Evolutionary conservation across 257 asterid genomes (phyloP), one percentile per base, ranked within the genome.

Genomic region (Primulina huaijiensis): DNA sequence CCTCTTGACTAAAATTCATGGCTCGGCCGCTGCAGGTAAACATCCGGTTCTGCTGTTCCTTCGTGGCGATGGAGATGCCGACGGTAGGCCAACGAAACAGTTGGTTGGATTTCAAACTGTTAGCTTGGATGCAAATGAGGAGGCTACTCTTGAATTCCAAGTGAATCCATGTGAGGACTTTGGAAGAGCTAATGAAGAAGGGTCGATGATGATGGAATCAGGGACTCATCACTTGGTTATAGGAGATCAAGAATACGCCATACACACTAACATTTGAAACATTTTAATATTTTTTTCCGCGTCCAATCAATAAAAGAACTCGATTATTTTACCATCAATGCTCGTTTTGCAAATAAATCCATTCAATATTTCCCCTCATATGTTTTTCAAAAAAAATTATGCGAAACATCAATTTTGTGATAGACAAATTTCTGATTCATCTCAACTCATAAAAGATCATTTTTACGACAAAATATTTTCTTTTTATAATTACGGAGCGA

Each of bases 11-110:
- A 46, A 46, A 46, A 7, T 12, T 12, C 14, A 1, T 46, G 55
- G 19, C 19, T 46, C 6, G 1, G 19, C 19, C 19, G 0, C n/a
- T 46, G 79, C 74, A 0, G 92, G 96, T 8, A 87, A 71, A 74
- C 95, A 88, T 65, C 88, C 93, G 0, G 85, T 86, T 35, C 72
- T 90, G 65, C 72, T 90, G 52, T 90, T 86, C 58, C 3, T 77
- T 8, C 81, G 74, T 79, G 72, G 64, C 19, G 72, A 67, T 0
- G 62, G 60, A 5, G 40, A 20, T 19, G 56, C 60, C 7, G 25
- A 72, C 7, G 79, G 76, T 7, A 70, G 69, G 21, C 89, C 90
- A 55, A 17, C 63, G 33, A 90, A 85, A 69, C 81, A 84, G 31
- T 46, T 90, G 84, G 74, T 90, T 8, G 97, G 88, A 10, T 84